Evolutionary conservation across 2,329 filamentous ascomycete species (phyloP).

Genomic region (Paecilomyces niveus): DNA sequence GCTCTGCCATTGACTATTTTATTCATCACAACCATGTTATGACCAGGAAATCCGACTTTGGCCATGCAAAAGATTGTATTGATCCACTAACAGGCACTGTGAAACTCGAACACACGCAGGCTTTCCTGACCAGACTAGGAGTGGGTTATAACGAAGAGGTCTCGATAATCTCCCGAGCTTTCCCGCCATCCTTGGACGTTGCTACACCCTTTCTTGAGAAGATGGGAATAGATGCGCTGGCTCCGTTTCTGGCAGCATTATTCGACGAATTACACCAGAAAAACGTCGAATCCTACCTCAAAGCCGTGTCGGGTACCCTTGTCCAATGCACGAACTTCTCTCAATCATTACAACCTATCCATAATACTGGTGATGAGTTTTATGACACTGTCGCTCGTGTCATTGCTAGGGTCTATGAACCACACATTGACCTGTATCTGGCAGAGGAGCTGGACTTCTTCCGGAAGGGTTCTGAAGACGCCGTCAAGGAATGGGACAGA

Average conservation of each 20-base stretch:
- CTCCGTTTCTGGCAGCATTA: conserved; percentile 76
- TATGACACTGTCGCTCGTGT: conserved; percentile 59
- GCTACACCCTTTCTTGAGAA: conserved; percentile 75
- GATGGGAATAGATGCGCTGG: conserved; percentile 71
- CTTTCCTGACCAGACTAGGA: conserved; percentile 71
- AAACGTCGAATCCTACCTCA: conserved; percentile 70
- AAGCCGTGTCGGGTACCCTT: conserved; percentile 79
- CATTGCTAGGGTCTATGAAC: conserved; percentile 72
- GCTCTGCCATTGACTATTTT: conserved; percentile 73
- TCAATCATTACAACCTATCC: conserved; percentile 61
- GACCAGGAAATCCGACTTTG: conserved; percentile 61
- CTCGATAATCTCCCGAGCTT: conserved; percentile 71
- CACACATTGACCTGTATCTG: conserved; percentile 87
- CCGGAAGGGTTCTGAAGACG: conserved; percentile 63
- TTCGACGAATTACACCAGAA: conserved; percentile 80
- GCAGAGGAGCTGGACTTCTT: conserved; percentile 88
- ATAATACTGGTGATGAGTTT: conserved; percentile 52
- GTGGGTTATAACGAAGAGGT: conserved; percentile 76
- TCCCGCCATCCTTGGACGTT: conserved; percentile 62
- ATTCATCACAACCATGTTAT: conserved; percentile 84
- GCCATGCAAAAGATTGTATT: conserved; percentile 74
- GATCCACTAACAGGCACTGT: conserved; percentile 61
- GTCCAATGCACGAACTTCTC: conserved; percentile 77
- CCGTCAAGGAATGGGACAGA: conserved; percentile 83
- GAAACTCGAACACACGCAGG: conserved; percentile 69